A percentile compares a stretch with the other conserved stretches of the same genome.
These are phyloP conservation scores for Colletotrichum sp. DNA, from an alignment of 2,329 filamentous ascomycete species.

Conservation along the genomic window DNA sequence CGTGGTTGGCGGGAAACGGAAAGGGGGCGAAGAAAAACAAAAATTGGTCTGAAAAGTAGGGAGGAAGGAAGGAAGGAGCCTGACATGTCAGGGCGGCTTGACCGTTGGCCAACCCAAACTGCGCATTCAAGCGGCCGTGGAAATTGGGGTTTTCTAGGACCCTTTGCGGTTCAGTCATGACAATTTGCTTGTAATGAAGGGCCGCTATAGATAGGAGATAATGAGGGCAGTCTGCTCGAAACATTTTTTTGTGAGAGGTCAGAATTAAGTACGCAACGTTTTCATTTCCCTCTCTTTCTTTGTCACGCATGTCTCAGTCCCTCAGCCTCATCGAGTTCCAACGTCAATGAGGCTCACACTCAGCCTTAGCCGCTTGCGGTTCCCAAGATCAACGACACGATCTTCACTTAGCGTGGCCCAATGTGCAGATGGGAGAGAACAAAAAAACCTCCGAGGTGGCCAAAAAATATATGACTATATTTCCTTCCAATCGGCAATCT, in stretches of 20 bases:
- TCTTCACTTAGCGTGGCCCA: neutral
- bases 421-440: neutral
- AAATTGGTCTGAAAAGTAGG: neutral
- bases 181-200: neutral
- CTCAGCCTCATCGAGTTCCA: neutral
- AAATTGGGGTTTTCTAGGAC: neutral
- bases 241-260: neutral
- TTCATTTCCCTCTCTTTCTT: neutral
- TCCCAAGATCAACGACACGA: neutral
- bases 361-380: neutral
- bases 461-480: neutral
- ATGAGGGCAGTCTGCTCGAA: constrained; percentile 6
- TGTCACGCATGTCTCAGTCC: neutral
- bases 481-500: constrained; percentile 14
- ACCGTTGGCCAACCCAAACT: neutral
- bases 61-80: neutral
- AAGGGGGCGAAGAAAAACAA: neutral
- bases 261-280: neutral
- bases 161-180: neutral
- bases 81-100: neutral
- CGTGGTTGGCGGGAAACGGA: neutral
- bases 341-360: constrained; percentile 7
- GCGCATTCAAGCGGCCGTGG: neutral
- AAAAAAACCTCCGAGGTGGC: neutral
- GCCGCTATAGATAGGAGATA: constrained; percentile 6